These are phyloP conservation scores for Coelastrella sp. DNA, from an alignment of 139 green algal genomes.

Conservation along the genomic window DNA sequence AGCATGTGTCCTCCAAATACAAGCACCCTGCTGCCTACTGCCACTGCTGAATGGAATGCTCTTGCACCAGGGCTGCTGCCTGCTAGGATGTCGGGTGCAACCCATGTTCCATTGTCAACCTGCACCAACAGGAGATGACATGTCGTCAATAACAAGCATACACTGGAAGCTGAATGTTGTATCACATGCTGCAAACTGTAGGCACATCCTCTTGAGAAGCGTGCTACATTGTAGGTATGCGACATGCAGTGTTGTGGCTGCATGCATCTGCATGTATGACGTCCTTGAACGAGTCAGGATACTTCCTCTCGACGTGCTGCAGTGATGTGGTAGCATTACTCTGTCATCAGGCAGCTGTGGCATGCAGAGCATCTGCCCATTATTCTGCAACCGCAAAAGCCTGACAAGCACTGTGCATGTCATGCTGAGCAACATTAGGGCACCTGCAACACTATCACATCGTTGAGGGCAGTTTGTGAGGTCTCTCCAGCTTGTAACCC, in stretches of 20 bases:
- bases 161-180: neutral
- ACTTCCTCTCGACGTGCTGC: neutral
- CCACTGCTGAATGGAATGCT: slow-evolving; percentile 75
- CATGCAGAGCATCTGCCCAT: neutral
- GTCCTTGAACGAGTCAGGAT: too few species aligned
- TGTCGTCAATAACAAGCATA: neutral
- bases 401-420: neutral
- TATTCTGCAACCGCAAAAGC: neutral
- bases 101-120: slow-evolving; percentile 56
- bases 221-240: neutral
- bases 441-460: slow-evolving; percentile 56
- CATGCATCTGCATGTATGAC: too few species aligned
- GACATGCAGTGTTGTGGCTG: neutral
- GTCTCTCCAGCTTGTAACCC: slow-evolving; percentile 26
- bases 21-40: slow-evolving; percentile 60
- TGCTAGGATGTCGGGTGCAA: slow-evolving; percentile 47
- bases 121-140: slow-evolving; percentile 3
- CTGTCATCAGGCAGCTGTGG: neutral
- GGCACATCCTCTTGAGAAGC: neutral
- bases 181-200: too few species aligned
- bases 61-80: slow-evolving; percentile 52
- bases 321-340: neutral
- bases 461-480: slow-evolving; percentile 49
- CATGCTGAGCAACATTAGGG: neutral
- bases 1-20: slow-evolving; percentile 82